Evolutionary conservation across 805 yeast genomes (phyloP), one percentile per base, ranked within the genome.

Genomic region (Wickerhamiella hasegawae): DNA sequence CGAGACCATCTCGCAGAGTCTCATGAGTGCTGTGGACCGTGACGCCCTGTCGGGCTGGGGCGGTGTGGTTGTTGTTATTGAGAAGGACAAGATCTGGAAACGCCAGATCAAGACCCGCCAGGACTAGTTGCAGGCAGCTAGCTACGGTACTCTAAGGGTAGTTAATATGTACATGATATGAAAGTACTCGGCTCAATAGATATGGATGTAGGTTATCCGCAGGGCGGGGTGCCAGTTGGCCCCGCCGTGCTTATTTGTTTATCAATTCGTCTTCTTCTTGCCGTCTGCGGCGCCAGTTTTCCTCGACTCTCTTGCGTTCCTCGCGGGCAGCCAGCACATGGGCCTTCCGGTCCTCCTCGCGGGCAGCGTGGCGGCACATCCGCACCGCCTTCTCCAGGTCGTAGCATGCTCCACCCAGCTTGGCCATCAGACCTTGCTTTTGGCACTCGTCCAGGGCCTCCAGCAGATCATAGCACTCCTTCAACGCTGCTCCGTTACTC

Each of bases 31-130:
- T 15, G 92, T 80, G 25, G 98, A 90, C 59, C 79, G 98, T 66
- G 98, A 90, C 59, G 94, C 96, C 4, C 66, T 90, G 39, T 76
- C 93, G 21, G 99, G 99, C 45, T 90, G 96, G 95, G 98, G 98
- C 51, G 95, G 94, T 6, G 79, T 82, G 14, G 97, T 90, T 18
- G 87, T 87, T 59, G 64, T 90, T 37, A 72, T 90, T 15, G 49
- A 46, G 24, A 45, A 45, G 38, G 97, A 87, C 54, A 80, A 82
- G 58, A 93, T 90, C 39, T 70, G 74, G 36, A 84, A 77, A 63
- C 73, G 92, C 52, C 73, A 79, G 49, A 71, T 90, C 60, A 85
- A 77, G 64, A 83, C 95, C 38, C 78, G 98, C 59, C 97, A 87
- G 65, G 99, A 90, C 69, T 90, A 68, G 58, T 28, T 33, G 10